Base-by-base conservation (phyloP, 2,329 filamentous ascomycete species). In the Sphaerulina vaccinii region DNA sequence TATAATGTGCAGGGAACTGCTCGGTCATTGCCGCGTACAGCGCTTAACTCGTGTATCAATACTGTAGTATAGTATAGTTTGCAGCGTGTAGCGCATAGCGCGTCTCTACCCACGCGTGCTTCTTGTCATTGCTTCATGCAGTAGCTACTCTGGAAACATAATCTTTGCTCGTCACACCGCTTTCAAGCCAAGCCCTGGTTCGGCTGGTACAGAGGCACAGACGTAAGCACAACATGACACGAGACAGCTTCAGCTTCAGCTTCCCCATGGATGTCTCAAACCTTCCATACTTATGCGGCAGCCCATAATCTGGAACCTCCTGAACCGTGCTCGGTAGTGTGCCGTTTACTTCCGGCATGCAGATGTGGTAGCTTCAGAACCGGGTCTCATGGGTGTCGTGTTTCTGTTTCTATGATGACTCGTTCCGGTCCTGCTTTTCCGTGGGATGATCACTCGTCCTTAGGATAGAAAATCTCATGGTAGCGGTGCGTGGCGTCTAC, bases 401-500 rank as follows among this genome's bases (percentile, higher is more conserved):
- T 16, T 42, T n/a, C n/a, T n/a, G n/a, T n/a, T n/a, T n/a, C n/a
- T n/a, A n/a, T n/a, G n/a, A n/a, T n/a, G n/a, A n/a, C n/a, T n/a
- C n/a, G n/a, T n/a, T n/a, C n/a, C n/a, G n/a, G n/a, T n/a, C n/a
- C n/a, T n/a, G n/a, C n/a, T n/a, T n/a, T n/a, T n/a, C n/a, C n/a
- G n/a, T 11, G 8, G 13, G 27, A 33, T 24, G 38, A 49, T 44
- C 37, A 56, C 42, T 55, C 46, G 40, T 59, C 44, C 52, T 66
- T 76, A 49, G 82, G 80, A 65, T 88, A 90, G 68, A 96, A 96
- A 45, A 97, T 86, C 55, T 83, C 77, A 65, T 86, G 88, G 68
- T 90, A 83, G 43, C 84, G 81, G 72, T 96, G 91, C 27, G 90
- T 93, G 29, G 84, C 85, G 52, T 96, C 88, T 13, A 96, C 91